Percentiles rank a stretch among this genome's conserved stretches.
These are phyloP conservation scores for Tetraselmis chui DNA, from an alignment of 139 green algal genomes.

Conservation along the genomic window DNA sequence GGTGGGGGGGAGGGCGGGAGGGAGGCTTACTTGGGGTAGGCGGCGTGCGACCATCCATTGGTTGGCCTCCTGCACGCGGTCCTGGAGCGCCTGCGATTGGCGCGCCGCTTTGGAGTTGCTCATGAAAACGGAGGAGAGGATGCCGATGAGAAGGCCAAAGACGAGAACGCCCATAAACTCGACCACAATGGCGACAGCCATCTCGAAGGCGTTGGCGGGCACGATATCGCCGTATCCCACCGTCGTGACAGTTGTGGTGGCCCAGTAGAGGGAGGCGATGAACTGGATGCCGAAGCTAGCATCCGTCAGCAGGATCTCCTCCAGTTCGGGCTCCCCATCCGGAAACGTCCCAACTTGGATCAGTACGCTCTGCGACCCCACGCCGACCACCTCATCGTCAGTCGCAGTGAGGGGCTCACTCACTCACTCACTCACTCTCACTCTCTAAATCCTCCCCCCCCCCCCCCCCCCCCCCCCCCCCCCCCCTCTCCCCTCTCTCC, in stretches of 20 bases:
- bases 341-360: not conserved
- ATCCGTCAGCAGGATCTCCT: not conserved
- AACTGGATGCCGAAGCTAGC: constrained; percentile 7
- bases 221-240: constrained; percentile 41
- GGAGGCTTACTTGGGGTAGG: not conserved
- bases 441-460: too few species aligned
- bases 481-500: too few species aligned
- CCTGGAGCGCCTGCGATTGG: not conserved
- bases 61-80: not conserved
- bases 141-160: constrained; percentile 18
- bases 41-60: not conserved
- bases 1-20: too few species aligned
- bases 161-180: constrained; percentile 28
- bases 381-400: too few species aligned
- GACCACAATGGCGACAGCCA: constrained; percentile 18
- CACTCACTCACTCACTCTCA: too few species aligned
- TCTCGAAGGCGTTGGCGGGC: constrained; percentile 18
- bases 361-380: not conserved
- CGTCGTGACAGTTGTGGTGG: constrained; percentile 32
- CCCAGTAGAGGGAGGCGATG: constrained; percentile 29
- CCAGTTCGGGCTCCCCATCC: not conserved
- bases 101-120: not conserved
- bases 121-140: not conserved
- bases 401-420: too few species aligned
- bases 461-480: too few species aligned